Conservation (phyloP, 345 rosid genomes). For the Populus simonii region DNA sequence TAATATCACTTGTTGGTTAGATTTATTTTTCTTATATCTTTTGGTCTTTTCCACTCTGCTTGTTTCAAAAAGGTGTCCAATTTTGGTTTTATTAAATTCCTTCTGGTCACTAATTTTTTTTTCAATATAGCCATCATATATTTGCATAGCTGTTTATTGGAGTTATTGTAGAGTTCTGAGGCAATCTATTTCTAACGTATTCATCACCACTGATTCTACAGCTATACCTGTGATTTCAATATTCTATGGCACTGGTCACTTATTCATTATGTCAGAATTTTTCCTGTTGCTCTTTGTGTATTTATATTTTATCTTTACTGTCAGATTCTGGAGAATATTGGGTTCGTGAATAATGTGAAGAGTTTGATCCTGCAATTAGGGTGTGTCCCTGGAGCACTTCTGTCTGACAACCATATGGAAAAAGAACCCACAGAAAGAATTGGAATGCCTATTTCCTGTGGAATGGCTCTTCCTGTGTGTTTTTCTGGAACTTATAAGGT, state of each 20-base stretch:
- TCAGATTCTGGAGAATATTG: slow-evolving; percentile 84
- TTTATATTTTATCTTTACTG: slow-evolving; percentile 14
- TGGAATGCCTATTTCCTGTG: slow-evolving; percentile 46
- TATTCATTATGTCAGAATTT: slow-evolving; percentile 4
- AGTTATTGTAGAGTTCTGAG: too few relatives aligned
- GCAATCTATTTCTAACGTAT: neutral
- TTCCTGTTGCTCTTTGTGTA: neutral
- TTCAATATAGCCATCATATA: too few relatives aligned
- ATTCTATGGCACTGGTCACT: neutral
- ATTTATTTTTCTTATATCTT: neutral
- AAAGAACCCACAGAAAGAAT: slow-evolving; percentile 41
- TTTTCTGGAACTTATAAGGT: slow-evolving; percentile 33
- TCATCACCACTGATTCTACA: neutral
- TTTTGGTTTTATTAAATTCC: too few relatives aligned
- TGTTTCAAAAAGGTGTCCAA: neutral
- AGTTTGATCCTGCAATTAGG: slow-evolving; percentile 74
- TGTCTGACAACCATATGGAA: slow-evolving; percentile 44
- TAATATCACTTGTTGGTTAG: neutral
- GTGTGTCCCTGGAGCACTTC: slow-evolving; percentile 67
- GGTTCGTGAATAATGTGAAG: slow-evolving; percentile 71
- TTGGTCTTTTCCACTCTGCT: neutral
- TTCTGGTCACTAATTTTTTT: too few relatives aligned
- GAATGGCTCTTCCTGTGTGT: slow-evolving; percentile 27
- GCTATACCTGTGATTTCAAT: neutral
- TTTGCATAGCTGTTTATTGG: too few relatives aligned